Evolutionary conservation across 371 early-diverging fungal species (phyloP).

Genomic region (Batrachochytrium dendrobatidis): DNA sequence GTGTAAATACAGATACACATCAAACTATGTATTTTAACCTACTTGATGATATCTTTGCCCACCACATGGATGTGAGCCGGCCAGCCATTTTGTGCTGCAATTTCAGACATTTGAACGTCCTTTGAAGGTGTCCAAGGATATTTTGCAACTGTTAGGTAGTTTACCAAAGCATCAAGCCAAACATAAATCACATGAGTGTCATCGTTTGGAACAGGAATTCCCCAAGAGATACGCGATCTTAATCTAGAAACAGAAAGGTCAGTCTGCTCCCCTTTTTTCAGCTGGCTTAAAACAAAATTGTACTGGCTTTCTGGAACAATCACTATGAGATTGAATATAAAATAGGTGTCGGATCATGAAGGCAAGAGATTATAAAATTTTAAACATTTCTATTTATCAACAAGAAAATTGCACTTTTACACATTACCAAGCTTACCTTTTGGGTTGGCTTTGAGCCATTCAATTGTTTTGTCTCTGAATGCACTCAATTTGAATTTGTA

Average conservation of each 20-base stretch:
- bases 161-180: slow-evolving; percentile 93
- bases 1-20: neutral
- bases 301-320: slow-evolving; percentile 58
- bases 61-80: slow-evolving; percentile 80
- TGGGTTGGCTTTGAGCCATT: slow-evolving; percentile 65
- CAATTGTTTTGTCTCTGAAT: slow-evolving; percentile 50
- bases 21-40: slow-evolving; percentile 3
- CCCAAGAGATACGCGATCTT: slow-evolving; percentile 75
- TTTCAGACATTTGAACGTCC: slow-evolving; percentile 6
- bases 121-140: slow-evolving; percentile 55
- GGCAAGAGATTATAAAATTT: no score
- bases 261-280: slow-evolving; percentile 20
- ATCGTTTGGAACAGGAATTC: slow-evolving; percentile 87
- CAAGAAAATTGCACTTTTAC: no score
- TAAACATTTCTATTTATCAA: no score
- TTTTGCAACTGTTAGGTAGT: slow-evolving; percentile 82
- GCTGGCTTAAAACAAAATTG: slow-evolving; percentile 42
- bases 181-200: slow-evolving; percentile 83
- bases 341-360: no score
- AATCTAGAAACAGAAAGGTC: slow-evolving; percentile 89
- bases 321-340: slow-evolving; percentile 39
- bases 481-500: slow-evolving; percentile 79
- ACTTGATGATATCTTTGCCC: slow-evolving; percentile 92
- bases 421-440: slow-evolving; percentile 23
- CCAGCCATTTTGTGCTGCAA: slow-evolving; percentile 40